phyloP scores from a whole-genome alignment of 805 yeast species.

The Isabelozyma rhagii region DNA sequence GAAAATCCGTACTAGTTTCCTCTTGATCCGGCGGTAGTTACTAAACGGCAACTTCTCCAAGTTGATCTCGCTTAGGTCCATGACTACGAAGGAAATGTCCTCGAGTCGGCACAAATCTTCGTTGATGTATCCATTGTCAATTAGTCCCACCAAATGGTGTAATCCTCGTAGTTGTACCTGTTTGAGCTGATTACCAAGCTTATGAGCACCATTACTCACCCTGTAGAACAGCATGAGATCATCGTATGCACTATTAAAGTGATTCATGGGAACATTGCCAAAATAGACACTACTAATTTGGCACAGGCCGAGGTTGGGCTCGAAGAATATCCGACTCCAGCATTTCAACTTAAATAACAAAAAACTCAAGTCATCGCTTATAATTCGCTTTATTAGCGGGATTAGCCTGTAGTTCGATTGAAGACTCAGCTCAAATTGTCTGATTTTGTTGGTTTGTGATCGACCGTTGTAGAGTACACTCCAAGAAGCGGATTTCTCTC shows the following conservation, averaged over 20 bases:
- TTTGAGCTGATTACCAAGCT: constrained; percentile 1
- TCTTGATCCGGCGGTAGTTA: background rate
- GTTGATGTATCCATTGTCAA: background rate
- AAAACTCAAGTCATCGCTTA: constrained; percentile 9
- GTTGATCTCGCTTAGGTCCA: constrained; percentile 1
- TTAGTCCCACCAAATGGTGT: constrained; percentile 3
- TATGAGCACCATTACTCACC: background rate
- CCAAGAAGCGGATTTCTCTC: background rate
- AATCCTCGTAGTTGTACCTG: constrained; percentile 6
- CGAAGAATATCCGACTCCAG: constrained; percentile 6
- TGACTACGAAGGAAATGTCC: constrained; percentile 2
- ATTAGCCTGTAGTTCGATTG: background rate
- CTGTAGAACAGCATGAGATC: constrained; percentile 7
- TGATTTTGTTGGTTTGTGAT: constrained; percentile 1
- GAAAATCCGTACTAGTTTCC: background rate
- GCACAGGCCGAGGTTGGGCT: background rate
- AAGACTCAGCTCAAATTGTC: constrained; percentile 6
- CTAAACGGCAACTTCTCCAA: constrained; percentile 1
- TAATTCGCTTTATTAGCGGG: constrained; percentile 1
- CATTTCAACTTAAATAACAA: constrained; percentile 8
- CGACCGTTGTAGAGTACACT: constrained; percentile 1
- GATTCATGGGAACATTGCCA: constrained; percentile 8
- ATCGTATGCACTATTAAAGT: constrained; percentile 5
- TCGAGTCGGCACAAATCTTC: background rate
- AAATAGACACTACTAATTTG: constrained; percentile 3